These are phyloP conservation scores for Periconia sp. DNA, from an alignment of 2,329 filamentous ascomycete species.

Conservation along the genomic window DNA sequence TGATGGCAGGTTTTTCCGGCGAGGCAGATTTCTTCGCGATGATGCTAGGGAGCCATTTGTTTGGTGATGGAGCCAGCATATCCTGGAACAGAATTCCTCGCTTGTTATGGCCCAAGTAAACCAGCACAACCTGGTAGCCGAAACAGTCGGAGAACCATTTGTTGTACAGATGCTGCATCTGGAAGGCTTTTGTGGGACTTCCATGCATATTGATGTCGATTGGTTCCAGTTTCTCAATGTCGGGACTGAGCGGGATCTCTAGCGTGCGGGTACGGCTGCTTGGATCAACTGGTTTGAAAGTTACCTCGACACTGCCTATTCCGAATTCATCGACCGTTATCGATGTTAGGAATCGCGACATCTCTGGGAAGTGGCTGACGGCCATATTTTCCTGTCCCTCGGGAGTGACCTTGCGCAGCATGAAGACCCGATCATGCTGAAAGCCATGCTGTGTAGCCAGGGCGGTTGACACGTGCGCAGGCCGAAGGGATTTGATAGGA, in stretches of 20 bases:
- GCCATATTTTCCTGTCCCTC: constrained; percentile 47
- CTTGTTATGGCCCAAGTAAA: constrained; percentile 46
- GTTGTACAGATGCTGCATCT: constrained; percentile 46
- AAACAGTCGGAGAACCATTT: constrained; percentile 50
- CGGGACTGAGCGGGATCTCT: constrained; percentile 45
- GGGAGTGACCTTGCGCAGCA: constrained; percentile 45
- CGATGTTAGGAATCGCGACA: constrained; percentile 45
- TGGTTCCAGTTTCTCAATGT: constrained; percentile 34
- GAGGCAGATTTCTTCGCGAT: constrained; percentile 6
- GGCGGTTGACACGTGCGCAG: constrained; percentile 40
- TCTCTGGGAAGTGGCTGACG: constrained; percentile 42
- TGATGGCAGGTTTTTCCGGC: constrained; percentile 47
- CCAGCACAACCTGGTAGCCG: constrained; percentile 46
- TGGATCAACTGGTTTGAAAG: constrained; percentile 40
- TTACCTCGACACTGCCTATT: constrained; percentile 41
- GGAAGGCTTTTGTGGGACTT: constrained; percentile 46
- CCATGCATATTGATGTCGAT: constrained; percentile 49
- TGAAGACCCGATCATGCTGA: constrained; percentile 46
- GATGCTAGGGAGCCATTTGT: constrained; percentile 25
- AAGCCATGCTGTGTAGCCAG: constrained; percentile 49
- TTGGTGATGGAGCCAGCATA: constrained; percentile 16
- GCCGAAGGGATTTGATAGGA: constrained; percentile 52
- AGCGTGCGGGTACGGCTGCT: constrained; percentile 29
- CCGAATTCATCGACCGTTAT: constrained; percentile 34
- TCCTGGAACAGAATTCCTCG: constrained; percentile 45